Base-by-base conservation (phyloP, 2,329 filamentous ascomycete species). In the Drechslerella dactyloides region DNA sequence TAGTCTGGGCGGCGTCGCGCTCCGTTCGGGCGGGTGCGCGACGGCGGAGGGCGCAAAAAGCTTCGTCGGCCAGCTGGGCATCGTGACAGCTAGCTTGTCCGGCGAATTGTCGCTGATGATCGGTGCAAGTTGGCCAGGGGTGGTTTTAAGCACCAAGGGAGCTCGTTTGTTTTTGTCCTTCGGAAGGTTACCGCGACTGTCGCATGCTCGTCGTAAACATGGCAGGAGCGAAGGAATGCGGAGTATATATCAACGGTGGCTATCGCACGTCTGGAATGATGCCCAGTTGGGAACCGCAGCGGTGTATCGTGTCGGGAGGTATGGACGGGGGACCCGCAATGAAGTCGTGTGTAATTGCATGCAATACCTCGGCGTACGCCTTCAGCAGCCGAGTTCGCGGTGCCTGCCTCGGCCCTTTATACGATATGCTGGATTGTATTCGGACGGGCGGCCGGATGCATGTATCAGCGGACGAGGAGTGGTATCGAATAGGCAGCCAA, bases 31-130 rank as follows among this genome's bases (percentile, higher is more conserved):
- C 23, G 53, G 56, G 2, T 54, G 58, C 11, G 58, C 51, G 6
- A 59, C 52, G 11, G 73, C 35, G 17, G 73, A 55, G 23, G 68
- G 57, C 19, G 58, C 48, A 19, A 68, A 69, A 30, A 64, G 69
- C 37, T 68, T 72, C 10, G 56, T 70, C 33, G 64, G 57, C 69
- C 69, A 70, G 59, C 63, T 74, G 63, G 69, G 64, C 69, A 74
- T 74, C 19, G 60, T 61, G 19, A 11, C 19, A 37, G 23, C 30
- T 46, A 10, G 7, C 6, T 21, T 56, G 44, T 48, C 19, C 8
- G 21, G 17, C 15, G n/a, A 19, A 42, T 42, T 17, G 37, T 42
- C n/a, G 37, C n/a, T 42, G 5, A 4, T 4, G 5, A 15, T 33
- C 27, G 8, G 8, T 33, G 27, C 27, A 42, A 42, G 37, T 42